Evolutionary conservation across 129 eudicot genomes (phyloP), one percentile per base, ranked within the genome.

Genomic region (Centrapalus pauciflorus): DNA sequence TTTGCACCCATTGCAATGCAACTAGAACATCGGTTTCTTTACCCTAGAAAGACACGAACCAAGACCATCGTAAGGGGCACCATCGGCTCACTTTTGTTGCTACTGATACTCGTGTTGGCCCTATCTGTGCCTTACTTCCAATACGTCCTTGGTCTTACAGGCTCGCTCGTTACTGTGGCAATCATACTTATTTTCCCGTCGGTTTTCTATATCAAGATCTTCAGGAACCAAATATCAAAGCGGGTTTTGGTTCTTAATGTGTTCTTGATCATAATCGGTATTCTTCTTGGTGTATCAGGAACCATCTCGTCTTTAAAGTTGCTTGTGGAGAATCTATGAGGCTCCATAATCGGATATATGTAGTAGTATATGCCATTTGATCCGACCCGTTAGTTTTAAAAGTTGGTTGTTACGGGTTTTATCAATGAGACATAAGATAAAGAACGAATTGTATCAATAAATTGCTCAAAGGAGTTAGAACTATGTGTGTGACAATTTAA

Each of bases 1-100:
- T 91, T 87, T 25, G 85, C 96, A 34, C 97, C 97, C 17, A 60
- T 90, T 7, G 96, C 97, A 0, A 84, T 85, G 25, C 90, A 90
- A 50, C 76, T 90, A 9, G 96, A 90, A 30, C 85, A 80, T 19
- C 80, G 64, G 2, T 86, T 90, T 71, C 96, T 90, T 5, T 49
- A 20, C 11, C 60, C 72, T 1, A 78, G 87, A 85, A 81, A 62
- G 33, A 57, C 85, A 5, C 81, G 78, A 63, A 87, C 88, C 28
- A 87, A 72, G 71, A 85, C 74, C 86, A 78, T 91, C 33, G 54
- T 91, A 62, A 63, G 94, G 50, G 96, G 96, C 0, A 55, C 69
- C 25, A 62, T 87, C 0, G 97, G 97, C 7, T 91, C 97, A 7
- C 13, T 83, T 27, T 43, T 87, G 23, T 85, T 91, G 37, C 69